Base-by-base conservation (phyloP, 441 rosid species). In the Breynia disticha region DNA sequence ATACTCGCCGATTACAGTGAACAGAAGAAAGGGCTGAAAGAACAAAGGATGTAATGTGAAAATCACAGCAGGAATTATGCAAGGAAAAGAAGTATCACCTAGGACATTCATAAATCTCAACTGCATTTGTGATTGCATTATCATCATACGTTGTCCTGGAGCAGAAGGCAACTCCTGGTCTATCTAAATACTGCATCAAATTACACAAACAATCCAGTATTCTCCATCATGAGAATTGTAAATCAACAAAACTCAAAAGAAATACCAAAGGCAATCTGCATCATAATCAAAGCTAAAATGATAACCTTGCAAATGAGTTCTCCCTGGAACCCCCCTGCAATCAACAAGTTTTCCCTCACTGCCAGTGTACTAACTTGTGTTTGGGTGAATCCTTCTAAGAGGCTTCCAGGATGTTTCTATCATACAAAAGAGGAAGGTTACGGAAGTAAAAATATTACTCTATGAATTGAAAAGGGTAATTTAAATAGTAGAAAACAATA, bases 251-350 rank as follows among this genome's bases (percentile, higher is more conserved):
- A 28, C 35, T 41, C 10, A 41, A 41, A 41, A 37, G 11, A 15
- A 41, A 15, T 41, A 41, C n/a, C 44, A 3, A 41, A 41, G n/a
- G n/a, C 44, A 4, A 41, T 11, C 44, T 2, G n/a, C 44, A 11
- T 11, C 44, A 4, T 41, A 1, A 41, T 41, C 13, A 15, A 41
- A 39, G 13, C 15, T 11, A 41, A 41, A 41, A 41, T 41, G 46
- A 7, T 64, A 69, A 86, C 98, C 95, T 88, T 91, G 72, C 95
- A 91, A 63, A 91, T 88, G 46, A 91, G 81, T 64, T 88, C 98
- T 68, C 98, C 96, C 67, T 83, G 96, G 70, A 86, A 90, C 20
- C 98, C 98, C 43, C 98, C 98, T 43, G 95, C 98, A 59, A 87
- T 84, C 53, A 90, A 68, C 72, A 87, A 72, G 49, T 80, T 81